Evolutionary conservation across 2,329 filamentous ascomycete species (phyloP), one percentile per base, ranked within the genome.

Genomic region (Hortaea sp.): DNA sequence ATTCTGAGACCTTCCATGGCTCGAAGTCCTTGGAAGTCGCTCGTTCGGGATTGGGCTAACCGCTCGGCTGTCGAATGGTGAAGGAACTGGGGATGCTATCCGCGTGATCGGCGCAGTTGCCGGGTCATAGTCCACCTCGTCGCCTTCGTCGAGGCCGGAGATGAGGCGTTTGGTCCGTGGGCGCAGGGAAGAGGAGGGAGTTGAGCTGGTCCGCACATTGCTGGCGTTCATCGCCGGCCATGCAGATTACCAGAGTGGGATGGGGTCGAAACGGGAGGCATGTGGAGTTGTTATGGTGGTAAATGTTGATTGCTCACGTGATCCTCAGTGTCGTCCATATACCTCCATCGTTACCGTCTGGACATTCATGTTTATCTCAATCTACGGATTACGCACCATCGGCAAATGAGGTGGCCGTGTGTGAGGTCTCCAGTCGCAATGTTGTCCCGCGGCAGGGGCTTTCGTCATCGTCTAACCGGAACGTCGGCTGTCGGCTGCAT

Each of bases 81-180:
- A 69, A 12, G 53, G 58, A 10, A 57, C 45, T 29, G 62, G 63
- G 28, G 66, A 62, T 28, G 64, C 56, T 50, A 54, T 55, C 46
- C 57, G 58, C 35, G 45, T 53, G 42, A 56, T 57, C 41, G 56
- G 49, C 40, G 63, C 59, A 54, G 61, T 64, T 41, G 59, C 56
- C 48, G 63, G 64, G 35, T 58, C 59, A 29, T 63, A 57, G 13
- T 50, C 52, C 7, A 58, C 55, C 44, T 69, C 65, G 34, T 65
- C 63, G 46, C 67, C 65, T 48, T 72, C 70, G 54, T 70, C 68
- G 27, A 73, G 54, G 13, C 63, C 65, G 9, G 71, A 73, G 43
- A 74, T 71, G 54, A 75, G 57, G 48, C 70, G 65, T 35, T 68
- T 63, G 34, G 64, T 67, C 37, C 72, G 65, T 27, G 72, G 71